A percentile compares a stretch with the other conserved stretches of the same genome.
phyloP scores from a whole-genome alignment of 345 rosid species.

The Eucalyptus paniculata region DNA sequence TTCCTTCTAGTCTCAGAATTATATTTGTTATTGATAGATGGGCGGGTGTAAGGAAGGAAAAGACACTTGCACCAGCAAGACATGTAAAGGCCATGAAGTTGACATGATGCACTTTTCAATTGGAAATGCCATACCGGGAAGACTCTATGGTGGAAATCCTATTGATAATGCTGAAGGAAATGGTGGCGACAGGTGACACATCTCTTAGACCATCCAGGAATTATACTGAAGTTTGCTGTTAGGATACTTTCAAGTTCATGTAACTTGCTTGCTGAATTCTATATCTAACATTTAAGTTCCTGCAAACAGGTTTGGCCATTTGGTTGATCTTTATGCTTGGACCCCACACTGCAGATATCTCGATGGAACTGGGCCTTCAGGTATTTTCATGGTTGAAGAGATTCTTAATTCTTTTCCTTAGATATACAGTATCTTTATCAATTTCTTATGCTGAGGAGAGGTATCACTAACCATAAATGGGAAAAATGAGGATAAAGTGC shows the following conservation, averaged over 20 bases:
- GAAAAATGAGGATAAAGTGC: not conserved
- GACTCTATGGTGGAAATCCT: conserved; percentile 85
- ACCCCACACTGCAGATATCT: conserved; percentile 89
- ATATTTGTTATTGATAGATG: conserved; percentile 36
- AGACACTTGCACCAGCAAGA: conserved; percentile 66
- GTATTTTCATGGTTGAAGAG: conserved; percentile 20
- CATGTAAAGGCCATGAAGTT: conserved; percentile 94
- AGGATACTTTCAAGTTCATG: not conserved
- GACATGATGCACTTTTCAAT: conserved; percentile 97
- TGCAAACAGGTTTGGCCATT: conserved; percentile 68
- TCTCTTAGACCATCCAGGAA: not conserved
- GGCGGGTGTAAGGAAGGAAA: conserved; percentile 78
- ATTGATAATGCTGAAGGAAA: conserved; percentile 63
- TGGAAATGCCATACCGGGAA: conserved; percentile 95
- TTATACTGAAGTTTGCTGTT: not conserved
- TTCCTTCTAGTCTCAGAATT: not conserved
- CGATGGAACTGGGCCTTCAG: conserved; percentile 90
- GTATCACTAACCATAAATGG: not conserved
- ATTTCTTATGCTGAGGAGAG: not conserved
- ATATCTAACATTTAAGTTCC: not conserved
- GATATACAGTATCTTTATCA: not conserved
- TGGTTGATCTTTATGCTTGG: conserved; percentile 85
- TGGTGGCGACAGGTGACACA: conserved; percentile 83
- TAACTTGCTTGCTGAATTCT: not conserved
- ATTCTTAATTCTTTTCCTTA: not conserved